Conservation (phyloP, 768 basidiomycete species). For the Tephrocybe sp. region DNA sequence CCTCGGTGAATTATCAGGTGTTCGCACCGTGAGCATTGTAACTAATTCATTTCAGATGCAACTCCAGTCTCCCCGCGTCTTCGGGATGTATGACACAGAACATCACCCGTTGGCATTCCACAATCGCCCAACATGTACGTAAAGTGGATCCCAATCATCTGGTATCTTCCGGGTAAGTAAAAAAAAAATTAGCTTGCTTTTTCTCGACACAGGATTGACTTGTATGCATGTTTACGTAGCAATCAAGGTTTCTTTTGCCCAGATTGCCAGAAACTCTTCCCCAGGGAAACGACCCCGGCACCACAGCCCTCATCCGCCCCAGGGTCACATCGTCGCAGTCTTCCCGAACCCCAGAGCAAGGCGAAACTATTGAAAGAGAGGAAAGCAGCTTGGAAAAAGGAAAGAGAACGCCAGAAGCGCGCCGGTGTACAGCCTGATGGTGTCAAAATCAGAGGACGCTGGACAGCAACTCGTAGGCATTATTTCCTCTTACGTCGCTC, state of each 20-base stretch:
- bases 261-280: conserved; percentile 56
- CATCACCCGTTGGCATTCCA: conserved; percentile 56
- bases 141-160: conserved; percentile 60
- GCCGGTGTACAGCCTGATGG: conserved; percentile 32
- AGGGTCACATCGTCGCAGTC: conserved; percentile 33
- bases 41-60: conserved; percentile 40
- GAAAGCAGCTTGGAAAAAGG: conserved; percentile 44
- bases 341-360: conserved; percentile 41
- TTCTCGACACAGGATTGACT: too few species aligned
- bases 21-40: neutral
- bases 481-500: neutral
- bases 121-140: conserved; percentile 41
- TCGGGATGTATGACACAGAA: conserved; percentile 44
- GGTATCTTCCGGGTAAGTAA: conserved; percentile 55
- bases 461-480: conserved; percentile 50
- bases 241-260: conserved; percentile 59
- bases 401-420: conserved; percentile 32
- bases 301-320: conserved; percentile 40
- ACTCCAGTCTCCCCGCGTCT: conserved; percentile 46
- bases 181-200: conserved; percentile 2
- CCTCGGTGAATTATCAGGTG: conserved; percentile 38
- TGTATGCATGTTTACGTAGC: conserved; percentile 16
- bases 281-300: conserved; percentile 29
- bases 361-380: conserved; percentile 46
- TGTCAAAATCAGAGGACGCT: conserved; percentile 55